Percentiles rank a stretch among this genome's conserved stretches.
Conservation (phyloP, 2,329 filamentous ascomycete genomes). For the Fonsecaea erecta region DNA sequence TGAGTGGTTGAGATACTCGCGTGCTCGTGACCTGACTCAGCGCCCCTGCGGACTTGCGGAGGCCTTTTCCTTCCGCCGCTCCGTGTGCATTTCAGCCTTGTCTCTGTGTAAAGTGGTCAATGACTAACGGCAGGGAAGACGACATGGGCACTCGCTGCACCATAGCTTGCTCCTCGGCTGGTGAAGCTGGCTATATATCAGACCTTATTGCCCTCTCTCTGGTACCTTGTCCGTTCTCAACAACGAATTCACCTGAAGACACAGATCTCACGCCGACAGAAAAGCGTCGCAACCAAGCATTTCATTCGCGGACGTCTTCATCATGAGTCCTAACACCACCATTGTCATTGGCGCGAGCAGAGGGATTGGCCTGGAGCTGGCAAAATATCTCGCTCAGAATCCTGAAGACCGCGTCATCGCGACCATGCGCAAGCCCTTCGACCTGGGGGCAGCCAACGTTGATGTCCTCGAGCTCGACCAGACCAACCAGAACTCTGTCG, state of each 20-base stretch:
- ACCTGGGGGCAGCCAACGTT: conserved; percentile 8
- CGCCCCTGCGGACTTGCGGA: conserved; percentile 6
- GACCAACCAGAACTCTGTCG: conserved; percentile 10
- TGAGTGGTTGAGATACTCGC: background rate
- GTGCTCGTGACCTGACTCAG: background rate
- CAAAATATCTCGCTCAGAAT: conserved; percentile 10
- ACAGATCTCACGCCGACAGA: background rate
- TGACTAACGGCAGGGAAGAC: conserved; percentile 9
- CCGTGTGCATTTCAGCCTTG: conserved; percentile 5
- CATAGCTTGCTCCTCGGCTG: background rate
- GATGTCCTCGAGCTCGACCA: conserved; percentile 21
- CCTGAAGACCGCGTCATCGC: conserved; percentile 18
- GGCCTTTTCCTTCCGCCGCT: background rate
- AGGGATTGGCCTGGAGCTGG: conserved; percentile 17
- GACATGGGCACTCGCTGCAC: background rate
- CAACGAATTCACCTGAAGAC: background rate
- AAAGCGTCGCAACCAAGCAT: background rate
- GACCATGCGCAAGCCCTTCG: conserved; percentile 21
- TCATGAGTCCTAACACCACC: conserved; percentile 16
- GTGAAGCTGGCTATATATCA: conserved; percentile 7
- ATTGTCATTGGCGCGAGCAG: conserved; percentile 21
- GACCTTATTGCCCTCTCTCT: background rate
- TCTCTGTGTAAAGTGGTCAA: background rate
- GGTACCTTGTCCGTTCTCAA: background rate
- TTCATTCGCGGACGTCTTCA: background rate